phyloP scores from a whole-genome alignment of 129 eudicot genomes.

The Flaveria ramosissima region DNA sequence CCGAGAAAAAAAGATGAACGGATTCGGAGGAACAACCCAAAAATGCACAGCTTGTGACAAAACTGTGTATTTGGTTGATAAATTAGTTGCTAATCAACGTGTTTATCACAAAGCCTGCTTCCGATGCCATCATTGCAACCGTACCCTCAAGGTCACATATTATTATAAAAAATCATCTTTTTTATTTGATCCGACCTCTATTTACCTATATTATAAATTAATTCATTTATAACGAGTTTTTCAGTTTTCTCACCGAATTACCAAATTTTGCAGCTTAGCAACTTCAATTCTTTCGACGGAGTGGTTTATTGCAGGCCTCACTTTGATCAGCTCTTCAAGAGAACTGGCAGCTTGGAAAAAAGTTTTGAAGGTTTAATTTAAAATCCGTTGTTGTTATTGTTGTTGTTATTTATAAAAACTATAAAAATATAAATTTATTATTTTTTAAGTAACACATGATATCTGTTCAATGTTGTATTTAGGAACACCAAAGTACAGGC shows the following conservation, averaged over 20 bases:
- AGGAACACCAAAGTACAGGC: conserved; percentile 63
- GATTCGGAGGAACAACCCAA: conserved; percentile 71
- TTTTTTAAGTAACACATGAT: background rate
- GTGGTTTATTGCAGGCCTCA: conserved; percentile 92
- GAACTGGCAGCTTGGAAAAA: conserved; percentile 94
- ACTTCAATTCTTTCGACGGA: conserved; percentile 86
- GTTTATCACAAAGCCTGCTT: conserved; percentile 88
- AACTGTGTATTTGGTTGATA: conserved; percentile 89
- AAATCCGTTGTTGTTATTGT: background rate
- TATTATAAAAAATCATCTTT: background rate
- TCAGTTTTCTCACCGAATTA: background rate
- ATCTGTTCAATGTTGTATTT: conserved; percentile 16
- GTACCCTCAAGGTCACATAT: conserved; percentile 81
- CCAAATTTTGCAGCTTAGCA: conserved; percentile 66
- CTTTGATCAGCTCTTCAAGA: conserved; percentile 88
- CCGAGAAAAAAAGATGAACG: conserved; percentile 20
- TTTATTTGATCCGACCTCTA: background rate
- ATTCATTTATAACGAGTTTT: background rate
- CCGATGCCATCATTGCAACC: conserved; percentile 89
- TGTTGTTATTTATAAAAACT: background rate
- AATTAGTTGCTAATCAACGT: conserved; percentile 67
- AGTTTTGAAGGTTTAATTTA: conserved; percentile 72
- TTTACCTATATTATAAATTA: background rate
- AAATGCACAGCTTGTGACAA: conserved; percentile 80
- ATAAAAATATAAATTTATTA: background rate